Evolutionary conservation across 352 stramenopile genomes (phyloP), one percentile per base, ranked within the genome.

Genomic region (Phytophthora megakarya): DNA sequence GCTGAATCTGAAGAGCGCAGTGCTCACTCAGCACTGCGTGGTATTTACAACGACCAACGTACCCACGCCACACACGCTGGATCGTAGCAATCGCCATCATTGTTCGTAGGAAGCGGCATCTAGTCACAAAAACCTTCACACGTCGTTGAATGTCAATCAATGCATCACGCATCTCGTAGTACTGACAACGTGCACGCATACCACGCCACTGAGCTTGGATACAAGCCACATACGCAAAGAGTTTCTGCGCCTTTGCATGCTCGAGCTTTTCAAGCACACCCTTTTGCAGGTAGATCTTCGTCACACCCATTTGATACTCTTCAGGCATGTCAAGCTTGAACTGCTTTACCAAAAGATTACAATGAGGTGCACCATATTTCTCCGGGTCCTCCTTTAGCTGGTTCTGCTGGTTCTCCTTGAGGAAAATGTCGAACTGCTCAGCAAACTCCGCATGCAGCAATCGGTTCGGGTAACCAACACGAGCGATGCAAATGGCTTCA

Each of bases 231-330:
- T 78, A 88, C 3, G 72, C 73, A 49, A 88, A 92, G 10, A 92
- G 68, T 49, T 88, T 86, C 56, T 87, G 68, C 3, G 83, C 83
- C 35, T 85, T 86, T 9, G 71, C 70, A 5, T 78, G 72, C 54
- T 93, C 84, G 6, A 93, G 70, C 19, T 73, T 81, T 47, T 93
- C 84, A 5, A 93, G 72, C 23, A 95, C 78, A 22, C 86, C 86
- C 42, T 91, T 84, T 48, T 93, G 84, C n/a, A 95, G 70, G 71
- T 93, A 95, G 46, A 95, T 93, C 68, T 93, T 93, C 19, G 83
- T 91, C 63, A 77, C 73, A 8, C 86, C 86, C 80, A 95, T 90
- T 49, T 93, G 84, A 49, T 79, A 93, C 60, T 95, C 80, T 21
- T 87, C 72, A 0, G 86, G 86, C 8, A 65, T 81, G 25, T 70